Evolutionary conservation across 495 filamentous ascomycete species (phyloP).

Genomic region (Lophiostoma macrostomum): DNA sequence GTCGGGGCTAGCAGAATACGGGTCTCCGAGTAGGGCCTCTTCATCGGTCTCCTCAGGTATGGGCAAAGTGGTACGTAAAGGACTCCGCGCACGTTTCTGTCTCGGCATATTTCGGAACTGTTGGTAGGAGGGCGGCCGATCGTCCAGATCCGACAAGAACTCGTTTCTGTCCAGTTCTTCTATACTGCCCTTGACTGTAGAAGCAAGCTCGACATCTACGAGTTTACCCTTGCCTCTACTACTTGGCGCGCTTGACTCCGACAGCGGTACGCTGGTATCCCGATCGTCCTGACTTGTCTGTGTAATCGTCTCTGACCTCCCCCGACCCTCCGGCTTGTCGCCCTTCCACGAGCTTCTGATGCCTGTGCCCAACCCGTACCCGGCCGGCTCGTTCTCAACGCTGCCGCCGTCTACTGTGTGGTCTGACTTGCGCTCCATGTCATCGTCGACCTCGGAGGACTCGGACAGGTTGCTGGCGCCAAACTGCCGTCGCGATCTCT

Average conservation of each 20-base stretch:
- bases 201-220: constrained; percentile 85
- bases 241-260: constrained; percentile 45
- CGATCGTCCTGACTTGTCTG: constrained; percentile 39
- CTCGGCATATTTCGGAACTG: constrained; percentile 62
- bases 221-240: constrained; percentile 65
- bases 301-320: constrained; percentile 36
- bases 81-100: constrained; percentile 18
- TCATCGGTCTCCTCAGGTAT: constrained; percentile 50
- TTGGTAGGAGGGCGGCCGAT: constrained; percentile 82
- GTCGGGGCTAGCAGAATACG: constrained; percentile 48
- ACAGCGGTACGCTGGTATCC: constrained; percentile 33
- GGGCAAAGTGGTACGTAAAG: constrained; percentile 23
- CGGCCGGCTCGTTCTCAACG: constrained; percentile 27
- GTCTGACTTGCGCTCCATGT: constrained; percentile 39
- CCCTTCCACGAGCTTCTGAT: constrained; percentile 61
- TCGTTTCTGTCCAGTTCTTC: constrained; percentile 52
- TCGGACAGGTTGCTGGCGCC: constrained; percentile 74
- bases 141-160: constrained; percentile 64
- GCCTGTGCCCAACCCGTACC: constrained; percentile 45
- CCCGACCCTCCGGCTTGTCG: constrained; percentile 40
- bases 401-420: constrained; percentile 34
- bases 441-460: constrained; percentile 74
- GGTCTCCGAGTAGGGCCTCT: constrained; percentile 39
- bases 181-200: constrained; percentile 48
- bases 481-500: constrained; percentile 83